Conservation (phyloP, 192 early-diverging fungal species). For the Chytriomyces hyalinus region DNA sequence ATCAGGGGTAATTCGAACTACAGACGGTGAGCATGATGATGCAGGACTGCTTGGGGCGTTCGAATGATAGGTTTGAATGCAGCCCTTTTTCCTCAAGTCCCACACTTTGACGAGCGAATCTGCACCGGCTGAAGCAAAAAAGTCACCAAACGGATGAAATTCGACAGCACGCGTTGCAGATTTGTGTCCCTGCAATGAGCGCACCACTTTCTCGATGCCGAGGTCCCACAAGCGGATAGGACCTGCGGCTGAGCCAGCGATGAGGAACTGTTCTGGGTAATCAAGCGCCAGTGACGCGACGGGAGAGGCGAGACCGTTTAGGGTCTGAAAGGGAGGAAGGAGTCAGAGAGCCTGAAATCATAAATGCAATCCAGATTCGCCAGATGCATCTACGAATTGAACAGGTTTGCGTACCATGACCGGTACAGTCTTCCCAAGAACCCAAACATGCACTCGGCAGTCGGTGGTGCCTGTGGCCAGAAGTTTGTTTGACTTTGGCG, state of each 20-base stretch:
- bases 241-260: slow-evolving; percentile 58
- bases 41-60: not conserved
- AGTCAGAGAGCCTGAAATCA: not conserved
- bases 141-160: slow-evolving; percentile 73
- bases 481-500: slow-evolving; percentile 59
- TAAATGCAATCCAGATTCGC: not conserved
- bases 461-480: slow-evolving; percentile 67
- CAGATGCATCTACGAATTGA: not conserved
- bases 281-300: slow-evolving; percentile 62
- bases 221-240: slow-evolving; percentile 70
- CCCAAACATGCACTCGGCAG: slow-evolving; percentile 62
- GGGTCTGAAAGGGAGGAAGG: slow-evolving; percentile 34
- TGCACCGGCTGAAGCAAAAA: slow-evolving; percentile 65
- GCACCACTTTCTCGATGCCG: slow-evolving; percentile 64
- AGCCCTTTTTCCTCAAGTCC: slow-evolving; percentile 66
- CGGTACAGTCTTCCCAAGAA: slow-evolving; percentile 53
- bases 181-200: slow-evolving; percentile 62
- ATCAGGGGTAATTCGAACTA: slow-evolving; percentile 63
- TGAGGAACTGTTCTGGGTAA: slow-evolving; percentile 64
- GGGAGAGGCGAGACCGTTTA: slow-evolving; percentile 52
- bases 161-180: slow-evolving; percentile 48
- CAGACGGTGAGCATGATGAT: not conserved
- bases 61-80: slow-evolving; percentile 64
- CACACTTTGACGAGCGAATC: slow-evolving; percentile 64
- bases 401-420: slow-evolving; percentile 48